phyloP scores from a whole-genome alignment of 148 eudicot species.

The Rhododendron kiyosumense region DNA sequence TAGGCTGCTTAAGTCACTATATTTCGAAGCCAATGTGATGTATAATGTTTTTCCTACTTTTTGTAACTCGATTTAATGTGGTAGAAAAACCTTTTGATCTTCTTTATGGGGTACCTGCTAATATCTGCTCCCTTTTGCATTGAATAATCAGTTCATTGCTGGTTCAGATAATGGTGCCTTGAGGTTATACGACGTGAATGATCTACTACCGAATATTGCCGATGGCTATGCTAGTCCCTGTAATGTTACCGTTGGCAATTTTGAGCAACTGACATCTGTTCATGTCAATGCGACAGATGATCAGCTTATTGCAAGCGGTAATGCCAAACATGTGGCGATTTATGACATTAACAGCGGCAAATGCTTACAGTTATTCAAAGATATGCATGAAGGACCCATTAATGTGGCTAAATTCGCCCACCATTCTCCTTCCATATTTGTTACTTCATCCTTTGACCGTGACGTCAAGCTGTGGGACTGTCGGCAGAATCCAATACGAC shows the following conservation, averaged over 20 bases:
- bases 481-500: slow-evolving; percentile 40
- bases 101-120: background rate
- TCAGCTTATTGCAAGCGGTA: slow-evolving; percentile 59
- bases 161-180: slow-evolving; percentile 75
- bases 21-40: no score
- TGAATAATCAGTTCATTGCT: slow-evolving; percentile 54
- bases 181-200: slow-evolving; percentile 57
- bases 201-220: slow-evolving; percentile 18
- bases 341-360: slow-evolving; percentile 64
- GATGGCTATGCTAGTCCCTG: slow-evolving; percentile 20
- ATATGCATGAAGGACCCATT: slow-evolving; percentile 66
- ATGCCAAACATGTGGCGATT: slow-evolving; percentile 58
- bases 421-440: slow-evolving; percentile 61
- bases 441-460: slow-evolving; percentile 75
- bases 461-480: slow-evolving; percentile 85
- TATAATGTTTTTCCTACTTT: background rate
- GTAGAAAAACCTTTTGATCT: background rate
- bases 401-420: slow-evolving; percentile 77
- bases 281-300: slow-evolving; percentile 73
- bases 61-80: background rate
- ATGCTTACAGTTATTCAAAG: slow-evolving; percentile 43
- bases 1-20: background rate
- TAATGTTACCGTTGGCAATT: slow-evolving; percentile 35
- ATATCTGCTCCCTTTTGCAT: background rate
- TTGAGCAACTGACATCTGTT: slow-evolving; percentile 66